These are phyloP conservation scores for Brassica carinata DNA, from an alignment of 345 rosid species.

Conservation along the genomic window DNA sequence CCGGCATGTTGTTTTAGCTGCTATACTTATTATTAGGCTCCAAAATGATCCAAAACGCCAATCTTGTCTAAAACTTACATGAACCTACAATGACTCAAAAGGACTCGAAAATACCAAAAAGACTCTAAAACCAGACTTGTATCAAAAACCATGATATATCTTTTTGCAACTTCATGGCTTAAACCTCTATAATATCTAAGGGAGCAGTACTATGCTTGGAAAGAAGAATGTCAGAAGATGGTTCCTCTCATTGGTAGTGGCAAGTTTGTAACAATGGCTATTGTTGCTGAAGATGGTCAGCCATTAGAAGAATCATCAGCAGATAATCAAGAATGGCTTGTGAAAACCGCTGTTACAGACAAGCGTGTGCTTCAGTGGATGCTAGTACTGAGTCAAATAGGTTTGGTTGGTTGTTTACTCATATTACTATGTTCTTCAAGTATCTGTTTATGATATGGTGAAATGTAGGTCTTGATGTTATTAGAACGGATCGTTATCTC, in stretches of 20 bases:
- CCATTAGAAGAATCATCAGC: slow-evolving; percentile 47
- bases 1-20: too few relatives aligned
- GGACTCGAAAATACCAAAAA: too few relatives aligned
- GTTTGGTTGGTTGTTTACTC: slow-evolving; percentile 18
- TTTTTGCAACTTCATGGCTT: slow-evolving; percentile 18
- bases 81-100: too few relatives aligned
- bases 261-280: slow-evolving; percentile 57
- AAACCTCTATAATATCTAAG: slow-evolving; percentile 46
- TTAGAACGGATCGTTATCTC: slow-evolving; percentile 82
- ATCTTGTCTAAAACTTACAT: too few relatives aligned
- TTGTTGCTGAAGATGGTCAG: slow-evolving; percentile 70
- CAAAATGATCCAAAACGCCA: too few relatives aligned
- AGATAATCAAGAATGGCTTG: slow-evolving; percentile 42
- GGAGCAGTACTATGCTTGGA: slow-evolving; percentile 75
- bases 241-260: slow-evolving; percentile 85
- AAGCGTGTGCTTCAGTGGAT: slow-evolving; percentile 77
- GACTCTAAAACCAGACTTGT: too few relatives aligned
- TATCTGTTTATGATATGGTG: slow-evolving; percentile 5
- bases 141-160: too few relatives aligned
- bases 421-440: background rate
- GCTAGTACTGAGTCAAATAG: slow-evolving; percentile 81
- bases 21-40: too few relatives aligned
- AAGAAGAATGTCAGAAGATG: slow-evolving; percentile 74
- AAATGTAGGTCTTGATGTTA: slow-evolving; percentile 79
- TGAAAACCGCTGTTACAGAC: slow-evolving; percentile 49